These are phyloP conservation scores for Basidiobolus heterosporus DNA, from an alignment of 371 early-diverging fungal genomes.

Conservation along the genomic window DNA sequence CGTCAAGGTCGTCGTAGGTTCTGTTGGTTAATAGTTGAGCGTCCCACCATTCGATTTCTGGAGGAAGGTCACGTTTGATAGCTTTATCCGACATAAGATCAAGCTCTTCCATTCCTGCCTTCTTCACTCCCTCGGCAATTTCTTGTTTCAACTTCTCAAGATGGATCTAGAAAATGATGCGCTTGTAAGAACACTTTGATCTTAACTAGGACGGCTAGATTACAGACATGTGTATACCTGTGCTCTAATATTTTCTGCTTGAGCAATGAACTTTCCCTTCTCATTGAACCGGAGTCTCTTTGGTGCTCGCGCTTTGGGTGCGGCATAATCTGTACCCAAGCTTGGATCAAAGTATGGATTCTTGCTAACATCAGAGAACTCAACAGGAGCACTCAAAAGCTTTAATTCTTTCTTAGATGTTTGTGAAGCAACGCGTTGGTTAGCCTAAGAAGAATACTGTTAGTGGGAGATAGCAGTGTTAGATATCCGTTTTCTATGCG, in stretches of 20 bases:
- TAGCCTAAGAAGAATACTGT: conserved; percentile 15
- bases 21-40: conserved; percentile 55
- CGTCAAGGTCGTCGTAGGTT: conserved; percentile 44
- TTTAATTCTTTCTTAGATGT: conserved; percentile 24
- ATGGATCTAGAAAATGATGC: conserved; percentile 21
- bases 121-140: conserved; percentile 63
- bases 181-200: neutral
- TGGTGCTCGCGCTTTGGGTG: conserved; percentile 29
- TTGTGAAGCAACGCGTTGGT: conserved; percentile 13
- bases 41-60: conserved; percentile 94
- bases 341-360: conserved; percentile 78
- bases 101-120: conserved; percentile 71
- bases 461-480: neutral
- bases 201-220: neutral
- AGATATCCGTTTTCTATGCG: neutral
- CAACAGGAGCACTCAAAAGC: conserved; percentile 18
- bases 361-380: conserved; percentile 42
- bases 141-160: conserved; percentile 70
- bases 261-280: conserved; percentile 62
- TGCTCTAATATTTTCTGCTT: conserved; percentile 64
- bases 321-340: conserved; percentile 23
- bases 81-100: conserved; percentile 50
- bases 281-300: conserved; percentile 58
- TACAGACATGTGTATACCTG: no score
- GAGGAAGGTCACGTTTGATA: conserved; percentile 54